These are phyloP conservation scores for Ajuga chamaepitys DNA, from an alignment of 257 asterid species.

Conservation along the genomic window DNA sequence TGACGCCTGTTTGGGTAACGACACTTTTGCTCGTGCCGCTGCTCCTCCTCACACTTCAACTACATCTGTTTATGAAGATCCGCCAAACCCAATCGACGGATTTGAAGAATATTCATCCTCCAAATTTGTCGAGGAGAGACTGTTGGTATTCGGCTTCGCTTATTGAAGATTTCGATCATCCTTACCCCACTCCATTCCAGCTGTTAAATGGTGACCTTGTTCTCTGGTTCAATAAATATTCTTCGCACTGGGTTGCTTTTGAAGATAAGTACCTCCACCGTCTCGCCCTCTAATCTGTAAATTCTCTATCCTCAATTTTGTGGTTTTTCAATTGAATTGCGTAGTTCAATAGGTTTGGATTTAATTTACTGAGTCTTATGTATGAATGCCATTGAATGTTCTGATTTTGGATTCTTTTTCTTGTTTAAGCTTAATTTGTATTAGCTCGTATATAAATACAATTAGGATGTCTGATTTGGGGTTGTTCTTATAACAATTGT, in stretches of 20 bases:
- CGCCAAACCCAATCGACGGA: slow-evolving; percentile 24
- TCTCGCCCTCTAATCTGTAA: slow-evolving; percentile 93
- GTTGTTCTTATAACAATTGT: too few relatives aligned
- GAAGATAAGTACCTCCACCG: slow-evolving; percentile 98
- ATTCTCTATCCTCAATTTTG: background rate
- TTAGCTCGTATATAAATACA: too few relatives aligned
- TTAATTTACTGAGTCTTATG: too few relatives aligned
- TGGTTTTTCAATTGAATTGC: background rate
- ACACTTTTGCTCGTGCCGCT: too few relatives aligned
- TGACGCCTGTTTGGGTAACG: too few relatives aligned
- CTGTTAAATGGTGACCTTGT: slow-evolving; percentile 89
- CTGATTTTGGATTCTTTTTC: too few relatives aligned
- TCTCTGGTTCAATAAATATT: slow-evolving; percentile 76
- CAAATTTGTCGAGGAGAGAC: slow-evolving; percentile 86
- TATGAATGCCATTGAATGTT: too few relatives aligned
- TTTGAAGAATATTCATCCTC: slow-evolving; percentile 38
- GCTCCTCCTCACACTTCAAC: slow-evolving; percentile 55
- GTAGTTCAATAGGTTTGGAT: background rate
- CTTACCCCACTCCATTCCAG: slow-evolving; percentile 83
- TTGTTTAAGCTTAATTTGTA: too few relatives aligned
- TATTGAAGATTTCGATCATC: slow-evolving; percentile 82
- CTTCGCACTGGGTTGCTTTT: slow-evolving; percentile 82
- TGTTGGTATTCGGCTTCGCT: slow-evolving; percentile 98
- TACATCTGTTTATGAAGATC: slow-evolving; percentile 27
- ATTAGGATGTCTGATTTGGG: too few relatives aligned